Base-by-base conservation (phyloP, 331 rosid species). In the Malus hybrid region DNA sequence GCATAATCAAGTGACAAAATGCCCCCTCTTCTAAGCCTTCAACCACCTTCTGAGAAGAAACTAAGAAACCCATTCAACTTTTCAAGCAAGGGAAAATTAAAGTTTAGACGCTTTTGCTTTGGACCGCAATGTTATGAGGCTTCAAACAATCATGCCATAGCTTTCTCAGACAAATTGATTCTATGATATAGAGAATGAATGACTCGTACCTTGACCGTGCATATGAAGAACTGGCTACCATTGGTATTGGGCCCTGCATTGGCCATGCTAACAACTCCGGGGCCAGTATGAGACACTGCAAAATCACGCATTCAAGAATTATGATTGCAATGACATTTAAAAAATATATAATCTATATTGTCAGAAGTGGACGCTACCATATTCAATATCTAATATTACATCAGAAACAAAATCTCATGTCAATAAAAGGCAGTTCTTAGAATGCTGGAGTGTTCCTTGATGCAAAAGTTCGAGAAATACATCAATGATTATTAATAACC, bases 221-320 rank as follows among this genome's bases (percentile, higher is more conserved):
- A 94, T 73, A 92, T 90, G 78, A 94, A 94, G 83, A 94, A 94
- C 80, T 94, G 99, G 78, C 99, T 94, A 67, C 97, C 99, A 60
- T 94, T 94, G 55, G 97, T 92, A 80, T 94, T 92, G 70, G 99
- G 99, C 69, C 99, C 99, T 34, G 99, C 97, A 85, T 94, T 94
- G 72, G 99, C 97, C 99, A 94, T 94, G 90, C 99, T 94, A 66
- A 94, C 83, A 80, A 87, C 82, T 80, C 99, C 99, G 0, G 97
- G 92, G 72, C 99, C 97, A 63, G 81, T 74, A 74, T 92, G 97
- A 69, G 88, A 72, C 84, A 94, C 98, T 94, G 77, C 76, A 82
- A 76, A 87, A 54, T 61, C 68, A 61, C 34, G 71, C 27, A 71
- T 62, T 67, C 62, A 73, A 79, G 74, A 20, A 73, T 62, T 71